These are phyloP conservation scores for Phytophthora podocarpi DNA, from an alignment of 352 stramenopile genomes.

Conservation along the genomic window DNA sequence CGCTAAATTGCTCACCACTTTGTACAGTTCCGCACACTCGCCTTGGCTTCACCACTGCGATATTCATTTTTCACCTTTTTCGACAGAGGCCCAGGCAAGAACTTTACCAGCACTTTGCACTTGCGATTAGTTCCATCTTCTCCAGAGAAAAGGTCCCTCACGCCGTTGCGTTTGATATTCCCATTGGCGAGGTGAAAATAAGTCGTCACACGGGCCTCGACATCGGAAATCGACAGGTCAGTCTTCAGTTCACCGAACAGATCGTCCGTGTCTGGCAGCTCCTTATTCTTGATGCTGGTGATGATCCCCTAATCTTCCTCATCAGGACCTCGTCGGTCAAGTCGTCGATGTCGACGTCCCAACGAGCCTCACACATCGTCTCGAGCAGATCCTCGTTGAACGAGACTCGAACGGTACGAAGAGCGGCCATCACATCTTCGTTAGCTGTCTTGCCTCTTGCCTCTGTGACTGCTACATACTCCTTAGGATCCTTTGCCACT, in stretches of 20 bases:
- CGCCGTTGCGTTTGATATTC: slow-evolving; percentile 16
- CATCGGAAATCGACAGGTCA: slow-evolving; percentile 6
- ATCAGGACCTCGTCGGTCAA: slow-evolving; percentile 17
- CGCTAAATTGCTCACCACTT: slow-evolving; percentile 1
- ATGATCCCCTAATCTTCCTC: slow-evolving; percentile 18
- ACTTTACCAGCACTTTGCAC: slow-evolving; percentile 10
- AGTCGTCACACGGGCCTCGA: neutral
- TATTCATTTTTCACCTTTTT: slow-evolving; percentile 5
- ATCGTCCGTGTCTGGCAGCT: neutral
- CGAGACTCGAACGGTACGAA: slow-evolving; percentile 1
- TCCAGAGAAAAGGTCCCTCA: neutral
- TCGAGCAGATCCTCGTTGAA: slow-evolving; percentile 14
- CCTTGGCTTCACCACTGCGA: slow-evolving; percentile 5
- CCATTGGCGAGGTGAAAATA: slow-evolving; percentile 21
- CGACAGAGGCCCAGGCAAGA: neutral
- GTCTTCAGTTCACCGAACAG: slow-evolving; percentile 13
- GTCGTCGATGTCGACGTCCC: slow-evolving; percentile 9
- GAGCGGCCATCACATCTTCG: slow-evolving; percentile 3
- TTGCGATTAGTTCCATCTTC: slow-evolving; percentile 7
- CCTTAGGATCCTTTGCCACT: slow-evolving; percentile 14
- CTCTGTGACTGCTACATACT: slow-evolving; percentile 12
- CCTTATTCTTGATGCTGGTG: slow-evolving; percentile 12
- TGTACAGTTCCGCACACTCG: slow-evolving; percentile 1
- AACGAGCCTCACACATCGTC: slow-evolving; percentile 13
- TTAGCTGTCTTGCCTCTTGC: slow-evolving; percentile 1